Base-by-base conservation (phyloP, 495 filamentous ascomycete species). In the Aspergillus hancockii region DNA sequence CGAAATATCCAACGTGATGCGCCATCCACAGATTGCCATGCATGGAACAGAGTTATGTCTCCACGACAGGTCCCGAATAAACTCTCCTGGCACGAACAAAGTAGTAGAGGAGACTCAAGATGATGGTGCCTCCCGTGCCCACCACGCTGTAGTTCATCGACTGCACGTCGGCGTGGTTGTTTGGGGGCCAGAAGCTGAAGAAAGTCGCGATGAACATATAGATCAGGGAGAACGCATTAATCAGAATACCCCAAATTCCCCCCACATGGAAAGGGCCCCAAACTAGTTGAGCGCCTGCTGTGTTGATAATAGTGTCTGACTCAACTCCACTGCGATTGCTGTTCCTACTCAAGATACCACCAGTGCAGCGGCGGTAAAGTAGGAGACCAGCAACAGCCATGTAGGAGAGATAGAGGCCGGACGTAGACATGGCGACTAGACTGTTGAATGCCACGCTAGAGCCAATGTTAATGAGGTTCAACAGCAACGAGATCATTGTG, bases 141-240 rank as follows among this genome's bases (percentile, higher is more conserved):
- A 82, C 70, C 16, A 76, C 67, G 52, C 75, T 79, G 55, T 70
- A 83, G 56, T 83, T 84, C 69, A 79, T 76, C 0, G 65, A 74
- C 8, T 68, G 60, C 4, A 70, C 63, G 1, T 60, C 68, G 0
- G 80, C 71, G 5, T 63, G 25, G 32, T 61, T 63, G 2, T 66
- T 63, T 8, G 71, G 63, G 0, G 80, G 81, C 72, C 75, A 84
- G 65, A 81, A 82, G 54, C 73, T 80, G 62, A 81, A 79, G 66
- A 85, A 81, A n/a, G 79, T 62, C 4, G 72, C 68, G 28, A 84
- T 71, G 4, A 70, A 59, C 66, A 76, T 71, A 56, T 80, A 83
- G n/a, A 76, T 45, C 23, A 80, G 65, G 3, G 80, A 65, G 49
- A 61, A 70, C 6, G 47, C 13, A 19, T 75, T 75, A 10, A 72